Evolutionary conservation across 352 stramenopile genomes (phyloP).

Genomic region (Phytopythium delawarense): DNA sequence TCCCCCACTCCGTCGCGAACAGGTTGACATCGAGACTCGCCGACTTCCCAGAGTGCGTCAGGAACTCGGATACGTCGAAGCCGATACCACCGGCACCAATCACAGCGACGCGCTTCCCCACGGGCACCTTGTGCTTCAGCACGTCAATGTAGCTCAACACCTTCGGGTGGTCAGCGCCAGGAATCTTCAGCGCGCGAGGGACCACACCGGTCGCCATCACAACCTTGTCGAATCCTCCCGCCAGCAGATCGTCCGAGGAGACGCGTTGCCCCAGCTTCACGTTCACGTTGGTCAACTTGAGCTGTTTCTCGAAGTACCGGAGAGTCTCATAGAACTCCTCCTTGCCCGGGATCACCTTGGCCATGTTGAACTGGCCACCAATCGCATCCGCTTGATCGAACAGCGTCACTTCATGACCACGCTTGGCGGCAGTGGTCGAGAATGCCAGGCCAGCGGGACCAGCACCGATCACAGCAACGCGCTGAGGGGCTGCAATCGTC

Average conservation of each 20-base stretch:
- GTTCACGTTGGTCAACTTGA: constrained; percentile 85
- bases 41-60: constrained; percentile 80
- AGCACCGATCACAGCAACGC: constrained; percentile 91
- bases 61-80: constrained; percentile 97
- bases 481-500: constrained; percentile 26
- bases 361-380: constrained; percentile 97
- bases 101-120: constrained; percentile 92
- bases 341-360: constrained; percentile 95
- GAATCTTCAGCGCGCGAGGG: constrained; percentile 88
- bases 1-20: constrained; percentile 94
- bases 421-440: constrained; percentile 79
- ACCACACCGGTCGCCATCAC: constrained; percentile 95
- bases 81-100: constrained; percentile 97
- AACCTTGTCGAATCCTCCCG: constrained; percentile 85
- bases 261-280: constrained; percentile 65
- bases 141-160: constrained; percentile 96
- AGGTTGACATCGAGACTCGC: constrained; percentile 66
- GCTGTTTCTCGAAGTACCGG: constrained; percentile 91
- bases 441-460: constrained; percentile 94
- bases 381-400: constrained; percentile 89
- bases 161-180: constrained; percentile 86
- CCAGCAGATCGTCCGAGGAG: constrained; percentile 41
- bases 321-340: constrained; percentile 98
- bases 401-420: constrained; percentile 92
- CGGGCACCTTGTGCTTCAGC: constrained; percentile 80